These are phyloP conservation scores for Diatrype stigma DNA, from an alignment of 2,329 filamentous ascomycete genomes.

Conservation along the genomic window DNA sequence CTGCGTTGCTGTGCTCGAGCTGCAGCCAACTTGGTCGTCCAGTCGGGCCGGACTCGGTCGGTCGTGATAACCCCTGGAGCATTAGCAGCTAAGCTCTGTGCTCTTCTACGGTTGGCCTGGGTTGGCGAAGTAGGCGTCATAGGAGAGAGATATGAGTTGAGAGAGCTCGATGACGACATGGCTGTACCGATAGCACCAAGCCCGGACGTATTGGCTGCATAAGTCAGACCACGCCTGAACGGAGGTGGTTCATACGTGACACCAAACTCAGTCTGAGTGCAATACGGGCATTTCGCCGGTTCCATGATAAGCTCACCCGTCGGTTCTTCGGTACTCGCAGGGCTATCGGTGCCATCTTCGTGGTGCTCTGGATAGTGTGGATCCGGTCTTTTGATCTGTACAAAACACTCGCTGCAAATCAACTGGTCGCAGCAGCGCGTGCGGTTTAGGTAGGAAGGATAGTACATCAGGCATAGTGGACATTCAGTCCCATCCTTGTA, in stretches of 20 bases:
- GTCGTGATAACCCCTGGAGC: constrained; percentile 87
- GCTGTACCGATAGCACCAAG: constrained; percentile 58
- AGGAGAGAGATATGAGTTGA: constrained; percentile 56
- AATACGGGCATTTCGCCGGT: constrained; percentile 89
- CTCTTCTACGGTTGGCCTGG: constrained; percentile 39
- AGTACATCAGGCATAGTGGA: constrained; percentile 94
- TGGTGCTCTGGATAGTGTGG: constrained; percentile 72
- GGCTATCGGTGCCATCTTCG: constrained; percentile 25
- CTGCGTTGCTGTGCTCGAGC: constrained; percentile 82
- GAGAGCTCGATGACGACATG: constrained; percentile 81
- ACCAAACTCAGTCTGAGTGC: constrained; percentile 89
- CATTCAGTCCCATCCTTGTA: constrained; percentile 92
- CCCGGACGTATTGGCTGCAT: constrained; percentile 49
- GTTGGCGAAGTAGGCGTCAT: constrained; percentile 29
- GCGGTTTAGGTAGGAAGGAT: constrained; percentile 89
- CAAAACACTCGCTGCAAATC: constrained; percentile 98
- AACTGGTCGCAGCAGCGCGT: constrained; percentile 93
- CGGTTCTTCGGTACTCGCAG: constrained; percentile 43
- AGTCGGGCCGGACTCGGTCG: constrained; percentile 88
- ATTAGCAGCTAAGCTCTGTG: constrained; percentile 69
- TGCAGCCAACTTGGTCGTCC: constrained; percentile 82
- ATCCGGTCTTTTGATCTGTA: constrained; percentile 85
- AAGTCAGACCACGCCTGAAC: constrained; percentile 78
- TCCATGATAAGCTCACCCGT: constrained; percentile 78
- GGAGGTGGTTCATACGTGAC: constrained; percentile 90